Evolutionary conservation across 2,329 filamentous ascomycete genomes (phyloP), one percentile per base, ranked within the genome.

Genomic region (Volutella citrinella): DNA sequence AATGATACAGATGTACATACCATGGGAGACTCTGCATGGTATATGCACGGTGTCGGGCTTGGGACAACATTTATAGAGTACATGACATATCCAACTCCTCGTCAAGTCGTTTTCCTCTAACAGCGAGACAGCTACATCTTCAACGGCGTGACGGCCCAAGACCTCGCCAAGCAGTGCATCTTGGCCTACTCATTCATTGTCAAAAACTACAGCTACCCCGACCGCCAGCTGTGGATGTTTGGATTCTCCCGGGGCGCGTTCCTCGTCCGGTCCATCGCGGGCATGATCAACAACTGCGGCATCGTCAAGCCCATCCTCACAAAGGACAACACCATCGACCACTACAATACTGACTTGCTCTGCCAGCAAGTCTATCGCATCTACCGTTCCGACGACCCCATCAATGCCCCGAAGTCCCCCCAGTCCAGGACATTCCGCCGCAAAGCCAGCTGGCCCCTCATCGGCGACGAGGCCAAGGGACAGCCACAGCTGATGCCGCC

Each of bases 231-330:
- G 2, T 54, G 50, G 50, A 40, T 55, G 40, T 54, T 56, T 20
- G 52, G 53, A n/a, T 17, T 49, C 12, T 53, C 49, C 6, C 38
- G 52, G n/a, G 53, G 53, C 11, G 42, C 53, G 4, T 55, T 43
- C 23, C 42, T 48, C 9, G 46, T 49, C 5, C 43, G 53, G 2
- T 49, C 32, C 6, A 48, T 56, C 0, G 52, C 47, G 2, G 51
- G 52, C 3, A 46, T 55, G 49, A 55, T 56, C 27, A 56, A 56
- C 45, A 56, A 55, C 34, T 56, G 49, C 36, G 53, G 53, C 23
- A 49, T 56, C 11, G 22, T 52, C 29, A 44, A 45, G 4, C 39
- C 32, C 4, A 23, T 37, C 8, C 40, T 23, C 10, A 37, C 43
- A 13, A 20, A 32, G 3, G 31, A 29, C 10, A 24, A 25, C 3